Percentiles rank a stretch among this genome's conserved stretches.
These are phyloP conservation scores for Apiotrichum domesticum DNA, from an alignment of 1,284 basidiomycete genomes.

Conservation along the genomic window DNA sequence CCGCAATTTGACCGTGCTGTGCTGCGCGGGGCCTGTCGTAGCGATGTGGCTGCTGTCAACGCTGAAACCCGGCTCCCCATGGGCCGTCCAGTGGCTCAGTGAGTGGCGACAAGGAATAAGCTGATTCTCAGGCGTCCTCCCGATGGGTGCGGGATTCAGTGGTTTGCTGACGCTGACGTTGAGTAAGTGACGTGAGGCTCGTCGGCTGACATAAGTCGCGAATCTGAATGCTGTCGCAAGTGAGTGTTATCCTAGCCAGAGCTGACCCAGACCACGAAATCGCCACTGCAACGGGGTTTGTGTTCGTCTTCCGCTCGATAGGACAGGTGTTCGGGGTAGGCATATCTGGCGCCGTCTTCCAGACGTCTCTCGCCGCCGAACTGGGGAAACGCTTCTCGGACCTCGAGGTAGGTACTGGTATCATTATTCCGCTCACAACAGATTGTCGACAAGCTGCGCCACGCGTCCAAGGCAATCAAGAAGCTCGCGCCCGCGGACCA, in stretches of 20 bases:
- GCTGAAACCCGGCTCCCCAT: conserved; percentile 9
- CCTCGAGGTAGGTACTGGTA: conserved; percentile 7
- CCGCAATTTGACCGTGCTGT: conserved; percentile 22
- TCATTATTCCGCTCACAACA: background rate
- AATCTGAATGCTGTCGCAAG: conserved; percentile 25
- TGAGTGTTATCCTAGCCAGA: conserved; percentile 2
- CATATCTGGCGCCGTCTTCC: conserved; percentile 26
- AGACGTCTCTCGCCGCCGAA: conserved; percentile 16
- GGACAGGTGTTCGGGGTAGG: conserved; percentile 31
- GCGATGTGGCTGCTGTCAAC: conserved; percentile 22
- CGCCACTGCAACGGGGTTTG: conserved; percentile 24
- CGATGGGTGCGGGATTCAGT: conserved; percentile 28
- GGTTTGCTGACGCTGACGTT: conserved; percentile 22
- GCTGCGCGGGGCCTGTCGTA: conserved; percentile 22
- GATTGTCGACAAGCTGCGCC: conserved; percentile 22
- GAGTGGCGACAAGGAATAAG: background rate
- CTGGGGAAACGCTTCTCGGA: conserved; percentile 16
- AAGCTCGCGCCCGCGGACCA: conserved; percentile 14
- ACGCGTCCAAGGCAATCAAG: conserved; percentile 21
- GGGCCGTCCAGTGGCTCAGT: conserved; percentile 22
- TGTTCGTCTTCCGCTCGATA: conserved; percentile 25
- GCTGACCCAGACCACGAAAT: conserved; percentile 16
- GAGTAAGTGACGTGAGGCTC: conserved; percentile 8
- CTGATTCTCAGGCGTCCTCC: conserved; percentile 12
- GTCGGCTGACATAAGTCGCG: conserved; percentile 13